phyloP scores from a whole-genome alignment of 768 basidiomycete genomes.

The Podaxis sp. region DNA sequence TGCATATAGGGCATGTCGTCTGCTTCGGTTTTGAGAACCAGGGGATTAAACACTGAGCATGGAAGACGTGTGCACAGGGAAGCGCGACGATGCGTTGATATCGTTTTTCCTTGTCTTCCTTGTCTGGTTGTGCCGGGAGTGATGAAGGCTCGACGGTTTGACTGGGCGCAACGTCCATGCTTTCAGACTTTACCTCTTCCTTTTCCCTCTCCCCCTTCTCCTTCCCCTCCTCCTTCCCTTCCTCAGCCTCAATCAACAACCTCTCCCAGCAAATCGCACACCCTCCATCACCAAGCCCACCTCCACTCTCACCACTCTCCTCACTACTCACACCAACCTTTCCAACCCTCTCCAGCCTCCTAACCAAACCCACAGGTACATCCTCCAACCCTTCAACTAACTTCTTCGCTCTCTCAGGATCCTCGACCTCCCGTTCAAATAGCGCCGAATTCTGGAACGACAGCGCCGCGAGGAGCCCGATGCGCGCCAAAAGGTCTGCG shows the following conservation, averaged over 20 bases:
- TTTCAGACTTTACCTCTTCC: constrained; percentile 5
- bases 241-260: constrained; percentile 44
- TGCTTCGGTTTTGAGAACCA: constrained; percentile 81
- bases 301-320: constrained; percentile 27
- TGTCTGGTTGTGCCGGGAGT: background rate
- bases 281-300: constrained; percentile 36
- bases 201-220: constrained; percentile 6
- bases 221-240: constrained; percentile 8
- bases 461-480: constrained; percentile 13
- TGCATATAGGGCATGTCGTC: constrained; percentile 81
- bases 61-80: constrained; percentile 82
- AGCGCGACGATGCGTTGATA: constrained; percentile 58
- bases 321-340: constrained; percentile 36
- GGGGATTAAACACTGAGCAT: constrained; percentile 72
- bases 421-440: constrained; percentile 45
- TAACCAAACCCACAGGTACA: constrained; percentile 65
- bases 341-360: constrained; percentile 54
- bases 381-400: constrained; percentile 63
- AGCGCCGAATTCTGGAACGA: constrained; percentile 21
- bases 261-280: constrained; percentile 82
- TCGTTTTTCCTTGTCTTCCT: constrained; percentile 15
- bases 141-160: background rate
- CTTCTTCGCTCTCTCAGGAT: constrained; percentile 64
- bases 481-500: constrained; percentile 18
- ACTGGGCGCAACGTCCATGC: background rate